Evolutionary conservation across 2,329 filamentous ascomycete species (phyloP).

Genomic region (Cladosporium sp.): DNA sequence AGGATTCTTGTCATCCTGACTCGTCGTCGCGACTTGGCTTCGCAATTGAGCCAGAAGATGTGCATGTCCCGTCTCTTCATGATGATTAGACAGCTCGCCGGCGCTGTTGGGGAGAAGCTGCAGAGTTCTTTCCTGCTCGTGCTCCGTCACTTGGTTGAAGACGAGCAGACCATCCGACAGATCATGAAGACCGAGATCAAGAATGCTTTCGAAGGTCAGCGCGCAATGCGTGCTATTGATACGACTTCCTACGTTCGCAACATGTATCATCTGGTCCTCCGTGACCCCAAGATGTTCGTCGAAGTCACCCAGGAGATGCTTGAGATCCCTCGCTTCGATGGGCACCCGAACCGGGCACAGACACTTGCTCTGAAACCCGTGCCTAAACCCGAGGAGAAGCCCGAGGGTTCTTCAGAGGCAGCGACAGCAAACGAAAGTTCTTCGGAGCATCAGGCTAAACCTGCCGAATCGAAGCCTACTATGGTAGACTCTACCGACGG

Average conservation of each 20-base stretch:
- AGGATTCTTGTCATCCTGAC: conserved; percentile 86
- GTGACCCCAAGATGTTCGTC: conserved; percentile 80
- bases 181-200: conserved; percentile 89
- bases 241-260: conserved; percentile 69
- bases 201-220: conserved; percentile 59
- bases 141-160: conserved; percentile 88
- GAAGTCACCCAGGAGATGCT: conserved; percentile 82
- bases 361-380: conserved; percentile 46
- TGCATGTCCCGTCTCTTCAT: conserved; percentile 88
- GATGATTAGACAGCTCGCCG: conserved; percentile 89
- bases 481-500: conserved; percentile 90
- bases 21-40: conserved; percentile 69
- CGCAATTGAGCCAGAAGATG: conserved; percentile 75
- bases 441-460: conserved; percentile 56
- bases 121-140: conserved; percentile 76
- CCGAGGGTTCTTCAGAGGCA: conserved; percentile 29
- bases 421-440: conserved; percentile 32
- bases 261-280: conserved; percentile 73
- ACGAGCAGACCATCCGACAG: conserved; percentile 84
- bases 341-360: conserved; percentile 48
- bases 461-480: conserved; percentile 70
- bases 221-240: conserved; percentile 54
- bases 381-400: conserved; percentile 8
- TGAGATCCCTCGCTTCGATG: conserved; percentile 63
- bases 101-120: conserved; percentile 70